Base-by-base conservation (phyloP, 306 rosid genomes). In the peach (Prunus persica) region DNA sequence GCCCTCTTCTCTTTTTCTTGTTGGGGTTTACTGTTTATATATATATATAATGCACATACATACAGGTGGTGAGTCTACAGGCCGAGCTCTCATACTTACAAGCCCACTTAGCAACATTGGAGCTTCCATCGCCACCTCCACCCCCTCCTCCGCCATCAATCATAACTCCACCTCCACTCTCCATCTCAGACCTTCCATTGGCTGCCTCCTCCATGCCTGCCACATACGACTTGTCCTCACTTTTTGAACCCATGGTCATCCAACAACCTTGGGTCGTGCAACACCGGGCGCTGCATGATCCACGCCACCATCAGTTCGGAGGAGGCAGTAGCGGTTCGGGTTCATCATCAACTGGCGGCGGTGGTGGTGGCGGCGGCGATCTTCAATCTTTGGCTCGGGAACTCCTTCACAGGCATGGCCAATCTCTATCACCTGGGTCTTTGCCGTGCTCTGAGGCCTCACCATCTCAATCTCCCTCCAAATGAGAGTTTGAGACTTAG, bases 11-110 rank as follows among this genome's bases (percentile, higher is more conserved):
- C 60, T 12, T 22, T 15, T 8, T 38, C 9, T 38, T 38, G 9
- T 7, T 38, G 43, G 43, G 43, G 49, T 50, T 74, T 62, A 34
- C 43, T 56, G 27, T 34, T 58, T 24, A 11, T 34, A 41, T 85
- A 11, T 34, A 41, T 85, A 14, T 56, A 60, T 7, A 38, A 38
- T 38, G 43, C 43, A 7, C 27, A 3, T 69, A 50, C 71, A 92
- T 69, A 50, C 73, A 92, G 97, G 93, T 94, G 74, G 89, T 89
- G 78, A 92, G 65, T 83, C 85, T 94, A 65, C 98, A 94, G 88
- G 91, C 96, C 25, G 97, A 94, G 72, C 91, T 94, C 28, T 87
- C 98, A 2, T 92, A 87, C 81, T 77, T 94, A 67, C 97, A 94
- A 87, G 88, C 88, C 16, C 97, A 94, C 74, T 85, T 92, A 67